A percentile compares a stretch with the other conserved stretches of the same genome.
Conservation (phyloP, 768 basidiomycete genomes). For the Phlebiopsis flavidoalba region DNA sequence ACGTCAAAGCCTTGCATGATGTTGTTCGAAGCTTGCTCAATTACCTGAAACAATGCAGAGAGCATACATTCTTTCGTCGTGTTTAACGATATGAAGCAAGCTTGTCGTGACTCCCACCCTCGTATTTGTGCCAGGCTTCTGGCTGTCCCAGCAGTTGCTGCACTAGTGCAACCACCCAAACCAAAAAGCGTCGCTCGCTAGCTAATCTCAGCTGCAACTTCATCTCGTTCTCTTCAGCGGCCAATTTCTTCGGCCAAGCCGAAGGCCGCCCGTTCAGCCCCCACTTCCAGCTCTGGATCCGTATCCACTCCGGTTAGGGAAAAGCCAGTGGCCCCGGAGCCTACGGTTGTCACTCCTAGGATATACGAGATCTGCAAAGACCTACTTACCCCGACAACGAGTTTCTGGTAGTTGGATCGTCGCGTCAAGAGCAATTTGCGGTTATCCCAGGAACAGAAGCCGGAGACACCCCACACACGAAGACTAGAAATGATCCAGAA, state of each 20-base stretch:
- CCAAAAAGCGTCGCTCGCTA: neutral
- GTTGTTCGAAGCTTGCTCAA: neutral
- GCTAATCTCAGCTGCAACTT: neutral
- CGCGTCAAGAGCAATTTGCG: neutral
- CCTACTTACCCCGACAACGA: neutral
- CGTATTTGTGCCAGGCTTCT: neutral
- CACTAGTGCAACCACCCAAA: neutral
- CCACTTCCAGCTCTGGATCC: neutral
- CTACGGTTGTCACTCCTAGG: neutral
- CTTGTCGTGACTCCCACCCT: neutral
- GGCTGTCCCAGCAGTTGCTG: neutral
- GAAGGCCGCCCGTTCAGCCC: neutral
- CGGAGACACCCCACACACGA: slow-evolving; percentile 12
- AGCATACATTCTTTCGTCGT: neutral
- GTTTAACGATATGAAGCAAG: neutral
- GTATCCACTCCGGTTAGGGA: neutral
- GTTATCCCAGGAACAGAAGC: neutral
- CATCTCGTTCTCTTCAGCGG: neutral
- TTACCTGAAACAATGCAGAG: neutral
- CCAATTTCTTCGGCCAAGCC: neutral
- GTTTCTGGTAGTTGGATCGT: neutral
- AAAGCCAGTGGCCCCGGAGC: neutral
- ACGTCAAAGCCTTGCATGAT: neutral
- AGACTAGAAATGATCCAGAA: slow-evolving; percentile 26
- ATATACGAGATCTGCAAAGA: neutral